Evolutionary conservation across 1,284 basidiomycete species (phyloP).

Genomic region (Leccinum brunneo-olivaceum): DNA sequence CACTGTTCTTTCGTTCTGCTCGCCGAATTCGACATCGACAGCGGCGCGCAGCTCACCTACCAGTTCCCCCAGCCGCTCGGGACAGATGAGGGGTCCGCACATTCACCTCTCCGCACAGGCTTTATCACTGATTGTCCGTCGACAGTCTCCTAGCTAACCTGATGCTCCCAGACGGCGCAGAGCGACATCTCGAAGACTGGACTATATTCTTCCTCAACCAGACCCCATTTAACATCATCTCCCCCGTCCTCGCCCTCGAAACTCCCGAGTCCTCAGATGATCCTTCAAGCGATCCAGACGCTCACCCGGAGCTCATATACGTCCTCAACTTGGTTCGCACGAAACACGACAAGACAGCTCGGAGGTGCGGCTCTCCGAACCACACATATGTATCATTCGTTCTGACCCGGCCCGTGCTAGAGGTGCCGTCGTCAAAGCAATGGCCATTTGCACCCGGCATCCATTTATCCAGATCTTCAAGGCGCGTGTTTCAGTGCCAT

Average conservation of each 20-base stretch:
- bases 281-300: conserved; percentile 30
- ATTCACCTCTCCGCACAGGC: not conserved
- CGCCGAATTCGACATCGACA: conserved; percentile 93
- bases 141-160: conserved; percentile 88
- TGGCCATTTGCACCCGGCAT: conserved; percentile 93
- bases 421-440: conserved; percentile 91
- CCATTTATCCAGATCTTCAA: conserved; percentile 99
- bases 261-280: conserved; percentile 47
- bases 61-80: conserved; percentile 92
- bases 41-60: conserved; percentile 85
- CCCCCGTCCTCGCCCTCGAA: conserved; percentile 73
- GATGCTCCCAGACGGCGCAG: conserved; percentile 98
- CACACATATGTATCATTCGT: conserved; percentile 5
- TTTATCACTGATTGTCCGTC: conserved; percentile 4
- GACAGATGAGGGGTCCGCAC: conserved; percentile 82
- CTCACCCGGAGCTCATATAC: conserved; percentile 68
- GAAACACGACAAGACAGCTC: conserved; percentile 84
- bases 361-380: conserved; percentile 51
- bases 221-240: conserved; percentile 79
- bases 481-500: conserved; percentile 38
- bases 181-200: conserved; percentile 93
- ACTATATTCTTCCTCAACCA: conserved; percentile 98
- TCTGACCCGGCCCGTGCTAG: conserved; percentile 36
- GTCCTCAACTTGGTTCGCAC: conserved; percentile 94
- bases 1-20: conserved; percentile 90